Evolutionary conservation across 2,329 filamentous ascomycete genomes (phyloP), one percentile per base, ranked within the genome.

Genomic region (Tricladium varicosporioides): DNA sequence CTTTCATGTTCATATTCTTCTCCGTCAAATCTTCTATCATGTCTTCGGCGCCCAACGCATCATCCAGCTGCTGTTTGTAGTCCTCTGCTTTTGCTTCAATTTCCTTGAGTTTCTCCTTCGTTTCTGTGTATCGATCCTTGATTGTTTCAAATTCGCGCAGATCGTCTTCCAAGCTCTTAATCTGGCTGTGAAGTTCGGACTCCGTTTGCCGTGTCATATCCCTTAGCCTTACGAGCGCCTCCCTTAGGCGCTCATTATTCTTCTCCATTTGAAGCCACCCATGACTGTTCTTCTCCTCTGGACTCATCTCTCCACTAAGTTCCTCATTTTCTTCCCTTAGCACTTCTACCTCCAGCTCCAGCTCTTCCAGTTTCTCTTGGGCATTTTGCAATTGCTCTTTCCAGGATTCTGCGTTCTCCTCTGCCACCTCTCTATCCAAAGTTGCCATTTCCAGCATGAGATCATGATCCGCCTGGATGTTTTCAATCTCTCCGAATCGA

Each of bases 1-100:
- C 90, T 36, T 87, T 85, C 70, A 96, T 86, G 61, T 81, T 82
- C 77, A 94, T 87, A 68, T 95, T 97, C 67, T 91, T 88, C 61
- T 94, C 90, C 0, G 89, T 91, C 42, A 99, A 80, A 61, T 95
- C 89, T 72, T 96, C 92, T 59, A 97, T 92, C 83, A 97, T 93
- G 64, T 95, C 89, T 70, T 97, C 94, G 11, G 91, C 90, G 5
- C 90, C 90, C 9, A 94, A 80, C 5, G 91, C 91, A 50, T 89
- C 90, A 66, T 99, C 92, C 2, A 99, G 82, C 72, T 97, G 94
- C 70, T 96, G 89, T 51, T 90, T 87, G 11, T 99, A 82, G 66
- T 97, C 91, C 62, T 94, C 88, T 44, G 94, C 85, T 40, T 86
- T 86, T 9, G 84, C 80, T 68, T 97, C 88, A 0, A 86, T 83